Conservation (phyloP, 176 grass and related monocot genomes). For the Neostapfia colusana region DNA sequence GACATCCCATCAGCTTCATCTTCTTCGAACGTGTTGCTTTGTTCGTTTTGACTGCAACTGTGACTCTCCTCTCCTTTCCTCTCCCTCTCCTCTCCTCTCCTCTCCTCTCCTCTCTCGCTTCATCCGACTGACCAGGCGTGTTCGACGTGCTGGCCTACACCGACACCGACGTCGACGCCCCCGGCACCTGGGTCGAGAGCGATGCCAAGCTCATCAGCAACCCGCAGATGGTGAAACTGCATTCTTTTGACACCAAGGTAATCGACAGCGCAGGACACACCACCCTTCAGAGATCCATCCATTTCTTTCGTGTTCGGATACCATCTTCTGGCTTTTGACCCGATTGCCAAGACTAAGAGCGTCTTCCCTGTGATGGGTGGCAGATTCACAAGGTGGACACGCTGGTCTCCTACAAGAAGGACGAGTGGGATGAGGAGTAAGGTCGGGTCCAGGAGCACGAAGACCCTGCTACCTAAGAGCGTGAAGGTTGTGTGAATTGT, state of each 20-base stretch:
- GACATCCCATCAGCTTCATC: background rate
- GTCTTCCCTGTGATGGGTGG: conserved; percentile 34
- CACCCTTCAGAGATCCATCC: background rate
- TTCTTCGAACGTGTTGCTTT: background rate
- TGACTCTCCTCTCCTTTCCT: background rate
- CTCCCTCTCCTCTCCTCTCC: too few species aligned
- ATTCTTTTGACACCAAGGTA: conserved; percentile 99
- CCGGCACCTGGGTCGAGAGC: conserved; percentile 89
- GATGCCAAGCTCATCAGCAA: conserved; percentile 93
- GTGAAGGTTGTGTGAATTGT: conserved; percentile 72
- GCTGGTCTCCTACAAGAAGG: conserved; percentile 88
- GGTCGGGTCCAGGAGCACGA: background rate
- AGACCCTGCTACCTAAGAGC: background rate
- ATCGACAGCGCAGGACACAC: background rate
- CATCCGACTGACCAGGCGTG: conserved; percentile 48
- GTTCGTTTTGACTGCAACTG: background rate
- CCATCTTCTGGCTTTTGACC: background rate
- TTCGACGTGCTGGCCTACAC: conserved; percentile 99
- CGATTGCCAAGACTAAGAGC: background rate
- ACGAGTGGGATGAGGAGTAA: conserved; percentile 71
- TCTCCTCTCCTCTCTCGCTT: too few species aligned
- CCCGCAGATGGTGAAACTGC: conserved; percentile 97
- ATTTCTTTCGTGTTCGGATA: background rate
- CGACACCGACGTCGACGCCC: conserved; percentile 69
- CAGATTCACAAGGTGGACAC: conserved; percentile 99